Percentiles rank a stretch among this genome's conserved stretches.
Evolutionary conservation across 495 filamentous ascomycete genomes (phyloP).

Genomic region (Hyaloscypha hepaticicola): DNA sequence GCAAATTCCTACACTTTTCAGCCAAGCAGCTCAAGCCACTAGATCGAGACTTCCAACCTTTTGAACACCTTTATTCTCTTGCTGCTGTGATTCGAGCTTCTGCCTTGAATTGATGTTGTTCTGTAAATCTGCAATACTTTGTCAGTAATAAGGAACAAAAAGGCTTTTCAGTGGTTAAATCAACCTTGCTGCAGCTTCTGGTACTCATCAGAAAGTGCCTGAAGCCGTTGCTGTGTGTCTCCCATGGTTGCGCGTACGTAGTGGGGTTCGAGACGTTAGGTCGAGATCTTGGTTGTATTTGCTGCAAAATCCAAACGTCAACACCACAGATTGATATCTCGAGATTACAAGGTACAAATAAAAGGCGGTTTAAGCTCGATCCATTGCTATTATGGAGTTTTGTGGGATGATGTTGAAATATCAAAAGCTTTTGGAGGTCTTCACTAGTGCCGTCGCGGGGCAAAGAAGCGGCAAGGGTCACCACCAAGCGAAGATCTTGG

Average conservation of each 20-base stretch:
- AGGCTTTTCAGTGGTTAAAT: not conserved
- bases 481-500: constrained; percentile 27
- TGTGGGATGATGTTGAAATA: not conserved
- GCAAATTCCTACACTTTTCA: constrained; percentile 68
- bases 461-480: constrained; percentile 15
- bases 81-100: constrained; percentile 88
- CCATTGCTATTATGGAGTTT: not conserved
- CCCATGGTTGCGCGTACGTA: constrained; percentile 36
- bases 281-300: not conserved
- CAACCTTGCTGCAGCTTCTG: constrained; percentile 80
- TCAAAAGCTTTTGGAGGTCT: constrained; percentile 9
- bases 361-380: not conserved
- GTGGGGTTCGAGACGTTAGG: not conserved
- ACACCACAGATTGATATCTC: not conserved
- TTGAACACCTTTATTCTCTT: constrained; percentile 88
- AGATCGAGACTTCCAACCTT: constrained; percentile 49
- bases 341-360: not conserved
- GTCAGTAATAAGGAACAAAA: not conserved
- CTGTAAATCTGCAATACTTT: constrained; percentile 65
- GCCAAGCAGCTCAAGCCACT: constrained; percentile 1
- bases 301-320: not conserved
- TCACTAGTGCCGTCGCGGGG: constrained; percentile 29
- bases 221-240: constrained; percentile 58
- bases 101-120: constrained; percentile 75
- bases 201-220: constrained; percentile 82